Evolutionary conservation across 2,329 filamentous ascomycete species (phyloP), one percentile per base, ranked within the genome.

Genomic region (Zasmidium citrigriseum): DNA sequence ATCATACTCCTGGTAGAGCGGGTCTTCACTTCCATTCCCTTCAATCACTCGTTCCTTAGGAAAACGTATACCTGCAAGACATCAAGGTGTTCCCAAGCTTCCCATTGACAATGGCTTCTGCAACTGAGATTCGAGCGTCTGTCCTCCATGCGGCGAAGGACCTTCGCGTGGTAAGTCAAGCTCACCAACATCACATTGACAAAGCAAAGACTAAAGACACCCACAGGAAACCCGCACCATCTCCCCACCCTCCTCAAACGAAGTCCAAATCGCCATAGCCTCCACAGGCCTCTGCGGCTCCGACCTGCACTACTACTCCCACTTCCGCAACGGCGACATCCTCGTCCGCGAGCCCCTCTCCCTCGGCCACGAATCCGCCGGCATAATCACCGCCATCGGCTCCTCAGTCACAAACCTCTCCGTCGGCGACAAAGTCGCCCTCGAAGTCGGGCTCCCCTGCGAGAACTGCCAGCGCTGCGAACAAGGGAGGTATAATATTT

Each of bases 401-500:
- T 85, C 78, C 46, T 64, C 62, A 2, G 67, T 71, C 38, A 54
- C 65, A n/a, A 77, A 75, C 27, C 84, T 96, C 62, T 78, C 84
- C 65, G 72, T 82, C 11, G 93, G 93, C 58, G 93, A 97, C 77
- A 87, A 90, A 67, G 89, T 97, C 20, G 92, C 93, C n/a, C 80
- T 98, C 45, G 93, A 98, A 81, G 93, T 96, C 14, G 93, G 93
- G 52, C 84, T 90, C 53, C 91, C 92, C 0, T 98, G 93, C 78
- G 86, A 89, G 41, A 69, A 73, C 44, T 87, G 85, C 68, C 72
- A 77, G 21, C 74, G 82, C 52, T 87, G 85, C 68, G 73, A 76
- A 46, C 77, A 80, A 56, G 83, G 82, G 52, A 74, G 84, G 52
- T 87, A 87, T 70, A 87, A 87, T 65, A 84, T 87, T 63, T 87